A percentile compares a stretch with the other conserved stretches of the same genome.
Conservation (phyloP, 2,329 filamentous ascomycete species). For the Penicillium hordei region DNA sequence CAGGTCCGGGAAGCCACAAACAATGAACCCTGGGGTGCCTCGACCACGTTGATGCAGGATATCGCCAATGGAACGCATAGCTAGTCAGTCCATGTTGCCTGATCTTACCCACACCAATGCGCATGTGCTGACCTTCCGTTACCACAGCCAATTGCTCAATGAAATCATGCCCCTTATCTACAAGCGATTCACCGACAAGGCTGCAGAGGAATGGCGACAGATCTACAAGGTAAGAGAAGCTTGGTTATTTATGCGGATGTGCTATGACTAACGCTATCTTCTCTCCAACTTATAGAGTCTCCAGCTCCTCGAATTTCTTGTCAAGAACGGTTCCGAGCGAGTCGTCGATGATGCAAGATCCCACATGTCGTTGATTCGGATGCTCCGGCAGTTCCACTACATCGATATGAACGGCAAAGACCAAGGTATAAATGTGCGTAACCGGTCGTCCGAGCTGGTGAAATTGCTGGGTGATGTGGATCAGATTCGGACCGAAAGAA, state of each 20-base stretch:
- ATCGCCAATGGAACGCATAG: constrained; percentile 97
- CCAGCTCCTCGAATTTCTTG: constrained; percentile 91
- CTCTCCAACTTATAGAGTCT: constrained; percentile 55
- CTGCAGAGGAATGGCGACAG: constrained; percentile 97
- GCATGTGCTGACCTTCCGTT: constrained; percentile 13
- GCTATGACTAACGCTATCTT: neutral
- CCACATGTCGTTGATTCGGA: constrained; percentile 92
- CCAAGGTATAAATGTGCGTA: constrained; percentile 95
- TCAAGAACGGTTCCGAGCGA: constrained; percentile 96
- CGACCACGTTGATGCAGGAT: constrained; percentile 87
- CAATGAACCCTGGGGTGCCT: constrained; percentile 95
- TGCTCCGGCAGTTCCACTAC: constrained; percentile 97
- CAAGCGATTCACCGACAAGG: constrained; percentile 97
- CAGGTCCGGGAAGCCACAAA: constrained; percentile 97
- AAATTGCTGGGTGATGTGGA: constrained; percentile 80
- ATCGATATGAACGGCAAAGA: constrained; percentile 97
- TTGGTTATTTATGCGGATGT: neutral
- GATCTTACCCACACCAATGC: constrained; percentile 1
- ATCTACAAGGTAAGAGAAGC: constrained; percentile 78
- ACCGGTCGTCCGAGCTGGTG: constrained; percentile 90
- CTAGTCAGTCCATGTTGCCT: constrained; percentile 65
- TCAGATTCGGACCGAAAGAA: constrained; percentile 60
- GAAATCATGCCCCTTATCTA: constrained; percentile 99
- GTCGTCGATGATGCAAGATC: constrained; percentile 96
- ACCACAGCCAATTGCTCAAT: constrained; percentile 80